Conservation (phyloP, 805 yeast genomes). For the Barnettozyma pratensis region DNA sequence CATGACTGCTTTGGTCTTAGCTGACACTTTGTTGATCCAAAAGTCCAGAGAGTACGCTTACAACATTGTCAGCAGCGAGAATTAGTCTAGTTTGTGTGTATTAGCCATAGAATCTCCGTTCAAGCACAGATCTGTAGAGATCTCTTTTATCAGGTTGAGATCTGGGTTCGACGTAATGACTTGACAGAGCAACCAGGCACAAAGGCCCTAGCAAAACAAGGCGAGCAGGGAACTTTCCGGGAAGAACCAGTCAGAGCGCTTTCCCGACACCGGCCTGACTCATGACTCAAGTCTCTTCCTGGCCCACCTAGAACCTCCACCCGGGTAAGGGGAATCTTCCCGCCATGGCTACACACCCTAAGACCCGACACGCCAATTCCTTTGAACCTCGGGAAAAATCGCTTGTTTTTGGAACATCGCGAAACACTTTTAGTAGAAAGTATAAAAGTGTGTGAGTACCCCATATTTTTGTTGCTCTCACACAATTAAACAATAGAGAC, state of each 20-base stretch:
- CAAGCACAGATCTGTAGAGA: no score
- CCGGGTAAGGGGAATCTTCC: neutral
- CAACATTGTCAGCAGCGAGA: conserved; percentile 20
- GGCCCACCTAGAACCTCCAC: neutral
- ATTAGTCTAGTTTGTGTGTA: neutral
- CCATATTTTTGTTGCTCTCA: neutral
- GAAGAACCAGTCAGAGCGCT: no score
- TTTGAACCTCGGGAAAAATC: neutral
- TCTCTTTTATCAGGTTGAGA: neutral
- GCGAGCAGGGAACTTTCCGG: no score
- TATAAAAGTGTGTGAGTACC: neutral
- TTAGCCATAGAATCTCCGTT: no score
- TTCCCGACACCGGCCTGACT: no score
- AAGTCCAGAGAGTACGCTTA: conserved; percentile 68
- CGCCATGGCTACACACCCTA: no score
- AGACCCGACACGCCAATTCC: neutral
- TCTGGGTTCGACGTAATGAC: neutral
- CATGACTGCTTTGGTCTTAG: conserved; percentile 92
- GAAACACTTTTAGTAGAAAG: no score
- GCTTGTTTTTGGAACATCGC: neutral
- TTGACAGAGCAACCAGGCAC: no score
- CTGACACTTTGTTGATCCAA: conserved; percentile 82
- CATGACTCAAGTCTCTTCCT: neutral
- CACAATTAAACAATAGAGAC: no score
- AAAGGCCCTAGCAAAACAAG: no score